Percentiles rank a stretch among this genome's conserved stretches.
Conservation (phyloP, 257 asterid genomes). For the Lycium barbarum region DNA sequence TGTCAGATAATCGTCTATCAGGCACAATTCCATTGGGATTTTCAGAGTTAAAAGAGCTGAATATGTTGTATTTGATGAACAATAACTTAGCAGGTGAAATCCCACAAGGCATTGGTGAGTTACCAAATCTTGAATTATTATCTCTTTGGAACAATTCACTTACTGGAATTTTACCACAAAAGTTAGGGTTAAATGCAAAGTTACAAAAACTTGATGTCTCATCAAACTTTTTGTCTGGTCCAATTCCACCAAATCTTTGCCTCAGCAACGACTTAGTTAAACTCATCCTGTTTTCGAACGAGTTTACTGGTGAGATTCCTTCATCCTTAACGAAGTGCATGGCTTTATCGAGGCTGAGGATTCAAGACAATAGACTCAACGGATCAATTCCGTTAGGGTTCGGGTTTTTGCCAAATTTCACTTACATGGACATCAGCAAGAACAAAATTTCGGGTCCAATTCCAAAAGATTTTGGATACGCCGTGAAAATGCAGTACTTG, state of each 20-base stretch:
- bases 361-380: constrained; percentile 72
- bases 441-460: constrained; percentile 67
- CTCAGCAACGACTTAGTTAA: constrained; percentile 54
- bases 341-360: constrained; percentile 60
- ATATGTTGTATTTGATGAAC: constrained; percentile 60
- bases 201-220: constrained; percentile 81
- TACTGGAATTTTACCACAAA: constrained; percentile 71
- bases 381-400: constrained; percentile 84
- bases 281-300: constrained; percentile 74
- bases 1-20: constrained; percentile 70
- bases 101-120: constrained; percentile 74
- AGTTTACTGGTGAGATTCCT: constrained; percentile 72
- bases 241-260: constrained; percentile 78
- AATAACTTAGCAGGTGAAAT: constrained; percentile 71
- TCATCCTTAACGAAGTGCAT: constrained; percentile 66
- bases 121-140: constrained; percentile 66
- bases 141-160: constrained; percentile 82
- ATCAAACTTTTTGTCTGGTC: constrained; percentile 71
- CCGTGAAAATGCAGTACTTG: constrained; percentile 58
- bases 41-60: constrained; percentile 50
- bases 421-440: constrained; percentile 71
- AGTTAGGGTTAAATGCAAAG: constrained; percentile 70
- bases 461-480: constrained; percentile 73
- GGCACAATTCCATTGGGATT: constrained; percentile 67
- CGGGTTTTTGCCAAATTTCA: constrained; percentile 69